Conservation (phyloP, 2,329 filamentous ascomycete genomes). For the Colletotrichum agaves region DNA sequence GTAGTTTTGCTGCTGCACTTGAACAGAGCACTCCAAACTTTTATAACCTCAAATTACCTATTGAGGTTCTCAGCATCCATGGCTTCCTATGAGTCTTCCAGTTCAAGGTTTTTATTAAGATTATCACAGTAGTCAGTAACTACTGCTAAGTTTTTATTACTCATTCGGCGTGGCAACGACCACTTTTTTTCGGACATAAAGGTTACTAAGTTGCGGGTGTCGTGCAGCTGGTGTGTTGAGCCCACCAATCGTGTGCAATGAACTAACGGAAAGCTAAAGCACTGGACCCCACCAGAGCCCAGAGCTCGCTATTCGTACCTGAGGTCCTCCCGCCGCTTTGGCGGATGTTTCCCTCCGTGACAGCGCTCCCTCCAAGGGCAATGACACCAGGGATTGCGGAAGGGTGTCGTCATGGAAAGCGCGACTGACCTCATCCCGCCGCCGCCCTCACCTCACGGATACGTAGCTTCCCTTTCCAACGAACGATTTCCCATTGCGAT, state of each 20-base stretch:
- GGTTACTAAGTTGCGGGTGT: background rate
- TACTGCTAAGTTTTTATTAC: too few species aligned
- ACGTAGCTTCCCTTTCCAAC: background rate
- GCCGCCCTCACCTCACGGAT: conserved; percentile 1
- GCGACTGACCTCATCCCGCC: conserved; percentile 35
- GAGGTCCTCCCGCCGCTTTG: background rate
- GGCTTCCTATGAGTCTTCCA: too few species aligned
- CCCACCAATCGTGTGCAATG: background rate
- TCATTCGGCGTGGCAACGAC: too few species aligned
- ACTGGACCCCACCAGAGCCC: conserved; percentile 1
- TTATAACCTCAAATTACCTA: too few species aligned
- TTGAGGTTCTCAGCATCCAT: too few species aligned
- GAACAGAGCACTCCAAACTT: too few species aligned
- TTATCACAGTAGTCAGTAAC: too few species aligned
- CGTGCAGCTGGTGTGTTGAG: background rate
- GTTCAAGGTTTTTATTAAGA: too few species aligned
- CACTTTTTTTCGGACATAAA: too few species aligned
- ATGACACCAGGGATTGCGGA: conserved; percentile 1
- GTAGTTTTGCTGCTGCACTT: too few species aligned
- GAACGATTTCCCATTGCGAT: background rate
- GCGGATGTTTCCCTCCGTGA: conserved; percentile 18
- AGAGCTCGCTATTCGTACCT: background rate
- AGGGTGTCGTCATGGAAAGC: conserved; percentile 33
- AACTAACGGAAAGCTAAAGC: background rate
- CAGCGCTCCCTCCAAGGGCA: background rate